Percentiles rank a stretch among this genome's conserved stretches.
phyloP scores from a whole-genome alignment of 306 rosid genomes.

The Glycine tomentella region DNA sequence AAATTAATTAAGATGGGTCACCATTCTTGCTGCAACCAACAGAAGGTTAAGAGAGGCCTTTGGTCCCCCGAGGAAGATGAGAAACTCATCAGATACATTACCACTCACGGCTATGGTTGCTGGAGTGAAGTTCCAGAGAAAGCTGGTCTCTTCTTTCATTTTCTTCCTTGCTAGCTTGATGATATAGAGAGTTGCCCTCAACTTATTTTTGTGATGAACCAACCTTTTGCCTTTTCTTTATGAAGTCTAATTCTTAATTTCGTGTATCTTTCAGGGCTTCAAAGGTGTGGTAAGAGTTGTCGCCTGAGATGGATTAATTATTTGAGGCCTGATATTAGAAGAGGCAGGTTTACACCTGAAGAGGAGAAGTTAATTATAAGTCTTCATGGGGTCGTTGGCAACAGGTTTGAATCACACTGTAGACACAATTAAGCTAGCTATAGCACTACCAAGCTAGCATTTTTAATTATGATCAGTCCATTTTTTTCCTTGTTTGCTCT shows the following conservation, averaged over 20 bases:
- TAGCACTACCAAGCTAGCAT: constrained; percentile 4
- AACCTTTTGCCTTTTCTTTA: background rate
- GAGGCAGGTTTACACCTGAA: constrained; percentile 96
- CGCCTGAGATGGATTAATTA: constrained; percentile 97
- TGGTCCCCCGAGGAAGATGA: constrained; percentile 99
- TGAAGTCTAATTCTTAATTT: background rate
- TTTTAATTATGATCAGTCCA: background rate
- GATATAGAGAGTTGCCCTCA: background rate
- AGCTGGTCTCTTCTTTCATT: constrained; percentile 67
- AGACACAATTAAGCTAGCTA: background rate
- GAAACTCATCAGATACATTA: constrained; percentile 88
- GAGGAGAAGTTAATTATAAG: constrained; percentile 95
- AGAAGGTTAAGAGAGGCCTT: constrained; percentile 97
- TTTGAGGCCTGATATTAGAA: constrained; percentile 95
- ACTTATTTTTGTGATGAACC: background rate
- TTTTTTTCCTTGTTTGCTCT: background rate
- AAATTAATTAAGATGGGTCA: constrained; percentile 70
- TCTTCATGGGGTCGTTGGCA: constrained; percentile 96
- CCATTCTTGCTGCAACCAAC: constrained; percentile 99
- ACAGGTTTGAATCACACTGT: constrained; percentile 64
- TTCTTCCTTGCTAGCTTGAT: background rate
- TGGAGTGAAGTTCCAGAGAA: constrained; percentile 99
- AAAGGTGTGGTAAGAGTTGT: constrained; percentile 98
- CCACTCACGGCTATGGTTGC: constrained; percentile 96
- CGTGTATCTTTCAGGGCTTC: constrained; percentile 69